These are phyloP conservation scores for Wickerhamomyces canadensis DNA, from an alignment of 805 yeast genomes.

Conservation along the genomic window DNA sequence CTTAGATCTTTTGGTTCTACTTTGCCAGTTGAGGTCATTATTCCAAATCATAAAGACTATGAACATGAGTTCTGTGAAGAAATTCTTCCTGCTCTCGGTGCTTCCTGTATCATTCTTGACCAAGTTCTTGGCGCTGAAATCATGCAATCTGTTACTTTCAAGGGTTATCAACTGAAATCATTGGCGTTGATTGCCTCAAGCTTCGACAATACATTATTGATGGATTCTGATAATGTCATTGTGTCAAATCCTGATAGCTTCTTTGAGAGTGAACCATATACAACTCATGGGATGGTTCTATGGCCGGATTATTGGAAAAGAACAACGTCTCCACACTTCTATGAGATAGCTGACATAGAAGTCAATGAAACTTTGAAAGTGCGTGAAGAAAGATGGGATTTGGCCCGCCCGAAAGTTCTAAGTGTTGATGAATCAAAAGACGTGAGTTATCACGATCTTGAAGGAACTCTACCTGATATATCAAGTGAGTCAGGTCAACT, in stretches of 20 bases:
- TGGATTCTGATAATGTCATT: constrained; percentile 72
- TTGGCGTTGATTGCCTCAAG: constrained; percentile 70
- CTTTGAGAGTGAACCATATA: constrained; percentile 39
- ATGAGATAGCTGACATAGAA: constrained; percentile 42
- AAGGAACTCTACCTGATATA: constrained; percentile 61
- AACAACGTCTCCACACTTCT: constrained; percentile 56
- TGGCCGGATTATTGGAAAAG: constrained; percentile 82
- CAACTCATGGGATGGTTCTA: constrained; percentile 45
- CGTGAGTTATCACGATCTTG: constrained; percentile 52
- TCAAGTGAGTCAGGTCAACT: constrained; percentile 70
- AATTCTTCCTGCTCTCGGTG: constrained; percentile 54
- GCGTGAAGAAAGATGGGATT: constrained; percentile 23
- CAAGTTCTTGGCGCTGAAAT: constrained; percentile 57
- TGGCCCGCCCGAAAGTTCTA: constrained; percentile 27
- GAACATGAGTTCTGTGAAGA: constrained; percentile 60
- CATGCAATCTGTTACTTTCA: constrained; percentile 42
- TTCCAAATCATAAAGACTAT: constrained; percentile 61
- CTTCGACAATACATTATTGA: constrained; percentile 65
- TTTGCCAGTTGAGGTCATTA: constrained; percentile 66
- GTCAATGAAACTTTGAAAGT: constrained; percentile 22
- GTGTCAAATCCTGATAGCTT: constrained; percentile 43
- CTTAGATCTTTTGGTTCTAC: constrained; percentile 45
- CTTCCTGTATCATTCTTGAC: constrained; percentile 56
- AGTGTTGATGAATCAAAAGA: constrained; percentile 15
- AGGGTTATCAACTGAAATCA: constrained; percentile 66